phyloP scores from a whole-genome alignment of 176 grass and related monocot genomes.

The Hyparrhenia diplandra region DNA sequence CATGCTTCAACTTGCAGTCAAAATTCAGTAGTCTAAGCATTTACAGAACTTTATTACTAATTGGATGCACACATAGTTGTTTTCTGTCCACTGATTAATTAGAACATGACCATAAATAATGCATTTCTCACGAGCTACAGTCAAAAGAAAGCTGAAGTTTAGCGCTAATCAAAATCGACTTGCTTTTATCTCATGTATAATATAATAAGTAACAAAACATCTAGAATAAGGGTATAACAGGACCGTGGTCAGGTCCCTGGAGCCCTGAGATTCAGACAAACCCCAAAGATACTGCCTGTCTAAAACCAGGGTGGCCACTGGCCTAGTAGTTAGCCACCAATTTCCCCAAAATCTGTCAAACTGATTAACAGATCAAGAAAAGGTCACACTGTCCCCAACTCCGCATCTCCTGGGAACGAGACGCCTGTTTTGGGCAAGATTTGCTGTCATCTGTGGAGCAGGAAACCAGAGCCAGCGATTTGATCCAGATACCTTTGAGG shows the following conservation, averaged over 20 bases:
- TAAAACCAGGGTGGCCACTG: not conserved
- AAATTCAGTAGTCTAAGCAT: not conserved
- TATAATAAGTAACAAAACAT: too few species aligned
- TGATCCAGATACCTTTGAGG: constrained; percentile 62
- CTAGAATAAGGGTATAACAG: not conserved
- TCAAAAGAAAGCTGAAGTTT: not conserved
- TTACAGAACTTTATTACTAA: not conserved
- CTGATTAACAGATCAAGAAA: not conserved
- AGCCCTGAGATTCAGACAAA: not conserved
- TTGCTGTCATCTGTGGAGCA: not conserved
- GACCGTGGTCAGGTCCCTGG: not conserved
- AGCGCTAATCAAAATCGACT: too few species aligned
- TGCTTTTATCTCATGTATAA: not conserved
- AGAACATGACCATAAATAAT: not conserved
- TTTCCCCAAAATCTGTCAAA: too few species aligned
- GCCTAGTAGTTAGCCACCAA: not conserved
- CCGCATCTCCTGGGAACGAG: not conserved
- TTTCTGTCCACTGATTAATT: not conserved
- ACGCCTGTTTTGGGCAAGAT: not conserved
- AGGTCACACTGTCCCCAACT: not conserved
- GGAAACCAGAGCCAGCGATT: not conserved
- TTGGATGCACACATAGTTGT: not conserved
- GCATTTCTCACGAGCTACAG: not conserved
- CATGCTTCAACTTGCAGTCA: not conserved
- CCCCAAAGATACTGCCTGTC: not conserved